Evolutionary conservation across 2,329 filamentous ascomycete species (phyloP), one percentile per base, ranked within the genome.

Genomic region (Parastagonospora nodorum): DNA sequence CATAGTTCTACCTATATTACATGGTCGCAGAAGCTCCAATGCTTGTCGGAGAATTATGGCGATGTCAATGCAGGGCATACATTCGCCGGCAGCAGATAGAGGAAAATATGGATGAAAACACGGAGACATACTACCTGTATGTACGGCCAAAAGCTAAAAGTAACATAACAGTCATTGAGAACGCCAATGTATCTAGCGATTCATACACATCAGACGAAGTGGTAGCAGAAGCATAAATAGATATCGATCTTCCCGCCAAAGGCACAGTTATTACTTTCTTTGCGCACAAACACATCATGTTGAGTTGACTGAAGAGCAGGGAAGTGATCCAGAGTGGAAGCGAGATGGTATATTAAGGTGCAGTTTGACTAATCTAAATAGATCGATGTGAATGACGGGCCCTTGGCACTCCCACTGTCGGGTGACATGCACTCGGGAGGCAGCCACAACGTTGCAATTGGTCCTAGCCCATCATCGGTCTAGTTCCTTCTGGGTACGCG

Each of bases 331-430:
- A 28, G 27, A 40, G 51, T 36, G 30, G 47, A 55, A 56, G 43
- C 53, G 51, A 57, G 39, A 37, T 15, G 14, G 42, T 51, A 57
- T n/a, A 54, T 56, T 51, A 42, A 24, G 40, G 29, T 47, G 42
- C 8, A 41, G 51, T 43, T 36, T 49, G 40, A 15, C 42, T 61
- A 58, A 61, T 61, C 28, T 58, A 55, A 57, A 58, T 61, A 53
- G 12, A 57, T 15, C 36, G 27, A 58, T 31, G 31, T 15, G 39
- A 51, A 32, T 46, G 45, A 40, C 15, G 14, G 10, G 11, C 28
- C 29, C 51, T 53, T 50, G 46, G 38, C 48, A 38, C 15, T 16
- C 11, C 5, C 27, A 36, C 24, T 27, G 45, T 51, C 46, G 30
- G 48, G 50, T 57, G 48, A 58, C 41, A 50, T 16, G n/a, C 40